Base-by-base conservation (phyloP, 495 filamentous ascomycete genomes). In the Daldinia loculata region DNA sequence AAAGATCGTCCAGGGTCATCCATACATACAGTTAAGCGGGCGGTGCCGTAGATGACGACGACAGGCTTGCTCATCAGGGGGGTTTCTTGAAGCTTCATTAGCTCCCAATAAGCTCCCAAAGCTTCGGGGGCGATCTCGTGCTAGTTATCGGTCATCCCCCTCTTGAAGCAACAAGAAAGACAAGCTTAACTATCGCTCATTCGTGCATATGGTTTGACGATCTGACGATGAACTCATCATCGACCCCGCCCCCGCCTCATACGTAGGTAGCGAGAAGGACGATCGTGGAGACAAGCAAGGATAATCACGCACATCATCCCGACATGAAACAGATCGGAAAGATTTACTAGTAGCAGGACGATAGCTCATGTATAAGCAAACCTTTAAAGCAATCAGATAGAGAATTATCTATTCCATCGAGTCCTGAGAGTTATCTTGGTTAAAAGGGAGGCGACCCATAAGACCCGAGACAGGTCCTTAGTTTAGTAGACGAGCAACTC, bases 261-360 rank as follows among this genome's bases (percentile, higher is more conserved):
- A 72, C 55, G 52, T 66, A 63, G 38, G 63, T 19, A 59, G 27
- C 48, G 56, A 66, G 66, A 69, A 51, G 66, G 71, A 64, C 41
- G 66, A 74, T 70, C 68, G 71, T 70, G 65, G 65, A 61, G 72
- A 72, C 52, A 30, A 30, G 57, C 67, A 67, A 65, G 62, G 69
- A 71, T 70, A 59, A 71, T 64, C 62, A 71, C 69, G 72, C 67
- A 73, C 72, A 72, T 77, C 75, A 71, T 75, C 61, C 67, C 63
- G 64, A 56, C 51, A 72, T 71, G 61, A 71, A 63, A 68, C 68
- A 67, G 67, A 67, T 71, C 64, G 67, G 64, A 68, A 53, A 57
- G 48, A 63, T 67, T 67, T 53, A 48, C 66, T 32, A 50, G 57
- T 51, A 56, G 53, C 53, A 32, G 19, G 27, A 30, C 50, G 27